Evolutionary conservation across 2,329 filamentous ascomycete species (phyloP), one percentile per base, ranked within the genome.

Genomic region (Ceratocystis destructans): DNA sequence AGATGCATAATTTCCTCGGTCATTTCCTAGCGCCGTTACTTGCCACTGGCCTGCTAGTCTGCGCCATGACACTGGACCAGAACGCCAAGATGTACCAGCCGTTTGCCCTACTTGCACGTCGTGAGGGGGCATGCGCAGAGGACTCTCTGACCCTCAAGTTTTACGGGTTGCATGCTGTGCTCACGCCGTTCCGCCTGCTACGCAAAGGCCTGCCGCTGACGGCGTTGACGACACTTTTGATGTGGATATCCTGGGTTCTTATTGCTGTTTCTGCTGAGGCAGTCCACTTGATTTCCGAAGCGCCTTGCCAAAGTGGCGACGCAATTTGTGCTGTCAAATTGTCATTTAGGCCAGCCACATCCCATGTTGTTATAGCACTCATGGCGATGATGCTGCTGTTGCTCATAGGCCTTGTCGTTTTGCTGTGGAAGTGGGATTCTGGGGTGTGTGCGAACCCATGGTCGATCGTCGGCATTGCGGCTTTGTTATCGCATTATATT

Each of bases 1-100:
- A 15, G 12, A 55, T 17, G 31, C 48, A 67, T 25, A 67, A 67
- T 53, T 67, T 67, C 28, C 22, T 67, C 7, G 65, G 65, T 10
- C 61, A 64, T 53, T 67, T 63, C n/a, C 31, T 67, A 1, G 61
- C 61, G 5, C 65, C 65, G 17, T n/a, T 67, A 17, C 33, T 63
- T n/a, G 46, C 65, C 10, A 67, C 65, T 3, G 28, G 25, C 17
- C 20, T 67, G 20, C 20, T 67, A 28, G 31, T 67, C 12, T 41
- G 31, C 33, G 37, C 41, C 22, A 67, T 48, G 37, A 67, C 61
- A 7, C 46, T 67, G n/a, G 65, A 67, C 41, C 61, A 64, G 41
- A 67, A 67, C 17, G 48, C 61, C 46, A 67, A 64, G 37, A 67
- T 67, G 65, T 67, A 64, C 22, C 65, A 67, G 61, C 65, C 61